Base-by-base conservation (phyloP, 345 rosid genomes). In the Capsella bursapastoris region DNA sequence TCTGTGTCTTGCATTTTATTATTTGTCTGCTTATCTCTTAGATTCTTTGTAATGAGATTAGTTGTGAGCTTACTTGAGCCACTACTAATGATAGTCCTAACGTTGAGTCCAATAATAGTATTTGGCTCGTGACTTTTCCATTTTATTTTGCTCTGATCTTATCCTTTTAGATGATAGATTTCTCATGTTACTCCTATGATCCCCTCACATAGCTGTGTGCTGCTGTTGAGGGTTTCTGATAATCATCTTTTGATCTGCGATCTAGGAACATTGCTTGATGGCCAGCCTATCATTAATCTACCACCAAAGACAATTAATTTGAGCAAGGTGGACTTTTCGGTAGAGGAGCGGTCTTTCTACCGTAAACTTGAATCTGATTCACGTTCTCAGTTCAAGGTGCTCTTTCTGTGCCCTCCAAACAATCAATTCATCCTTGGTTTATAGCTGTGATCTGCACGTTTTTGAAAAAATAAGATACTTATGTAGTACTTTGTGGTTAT, bases 271-370 rank as follows among this genome's bases (percentile, higher is more conserved):
- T 70, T 87, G 75, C 85, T 95, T 55, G 88, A 92, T 79, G 97
- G 97, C 52, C 81, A 88, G 85, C 97, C 97, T 55, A 95, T 95
- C 73, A 84, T 95, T 57, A 84, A 75, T 14, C 78, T 95, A 81
- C 99, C 99, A 41, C 93, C 93, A 35, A 95, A 95, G 85, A 56
- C 82, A 44, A 66, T 89, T 52, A 7, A 66, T 81, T 75, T 92
- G 91, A 71, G 70, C 47, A 89, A 83, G 79, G 96, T 89, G 66
- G 88, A 87, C 52, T 95, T 95, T 82, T 86, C 99, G 41, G 50
- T 18, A 12, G 92, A 90, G 82, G 99, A 95, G 72, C 86, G 99
- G 63, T 84, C 83, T 70, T 95, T 95, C 86, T 95, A 92, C 85
- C 75, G 29, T 45, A 84, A 83, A 78, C 89, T 95, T 69, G 99